These are phyloP conservation scores for Plasmopara viticola DNA, from an alignment of 352 stramenopile species.

Conservation along the genomic window DNA sequence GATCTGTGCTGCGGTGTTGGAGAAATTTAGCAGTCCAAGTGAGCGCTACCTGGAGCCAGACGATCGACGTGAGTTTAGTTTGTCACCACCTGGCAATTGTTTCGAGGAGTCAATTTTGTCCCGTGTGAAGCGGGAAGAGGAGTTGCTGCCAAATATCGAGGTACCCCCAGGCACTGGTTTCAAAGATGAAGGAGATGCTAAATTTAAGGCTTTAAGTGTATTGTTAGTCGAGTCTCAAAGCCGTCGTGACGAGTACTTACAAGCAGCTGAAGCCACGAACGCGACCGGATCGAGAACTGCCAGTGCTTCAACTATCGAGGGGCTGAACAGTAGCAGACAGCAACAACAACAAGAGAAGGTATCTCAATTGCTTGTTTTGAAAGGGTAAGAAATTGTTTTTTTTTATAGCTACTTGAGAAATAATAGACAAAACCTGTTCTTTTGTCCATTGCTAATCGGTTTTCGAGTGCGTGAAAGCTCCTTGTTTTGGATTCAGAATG, in stretches of 20 bases:
- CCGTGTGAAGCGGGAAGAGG: constrained; percentile 32
- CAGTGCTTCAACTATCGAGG: constrained; percentile 1
- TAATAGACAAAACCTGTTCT: constrained; percentile 12
- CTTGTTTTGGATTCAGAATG: constrained; percentile 33
- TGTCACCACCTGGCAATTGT: constrained; percentile 52
- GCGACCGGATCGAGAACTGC: constrained; percentile 15
- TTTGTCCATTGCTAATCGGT: constrained; percentile 28
- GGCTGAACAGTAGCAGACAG: constrained; percentile 4
- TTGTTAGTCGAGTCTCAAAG: constrained; percentile 32
- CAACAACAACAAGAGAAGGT: constrained; percentile 18
- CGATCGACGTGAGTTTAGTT: constrained; percentile 57
- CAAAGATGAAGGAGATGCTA: constrained; percentile 3
- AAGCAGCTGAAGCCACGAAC: constrained; percentile 23
- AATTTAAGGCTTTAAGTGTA: constrained; percentile 9
- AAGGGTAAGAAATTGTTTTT: constrained; percentile 21
- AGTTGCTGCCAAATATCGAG: constrained; percentile 23
- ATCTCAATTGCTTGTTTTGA: constrained; percentile 52
- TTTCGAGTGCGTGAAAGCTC: constrained; percentile 59
- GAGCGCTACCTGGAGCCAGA: constrained; percentile 48
- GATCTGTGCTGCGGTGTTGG: constrained; percentile 43
- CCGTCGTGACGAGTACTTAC: constrained; percentile 43
- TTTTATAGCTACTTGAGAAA: neutral
- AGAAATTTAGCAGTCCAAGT: constrained; percentile 2
- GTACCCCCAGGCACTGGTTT: constrained; percentile 2
- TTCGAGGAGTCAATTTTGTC: constrained; percentile 39